Conservation (phyloP, 768 basidiomycete genomes). For the Leccinum rimulosum region DNA sequence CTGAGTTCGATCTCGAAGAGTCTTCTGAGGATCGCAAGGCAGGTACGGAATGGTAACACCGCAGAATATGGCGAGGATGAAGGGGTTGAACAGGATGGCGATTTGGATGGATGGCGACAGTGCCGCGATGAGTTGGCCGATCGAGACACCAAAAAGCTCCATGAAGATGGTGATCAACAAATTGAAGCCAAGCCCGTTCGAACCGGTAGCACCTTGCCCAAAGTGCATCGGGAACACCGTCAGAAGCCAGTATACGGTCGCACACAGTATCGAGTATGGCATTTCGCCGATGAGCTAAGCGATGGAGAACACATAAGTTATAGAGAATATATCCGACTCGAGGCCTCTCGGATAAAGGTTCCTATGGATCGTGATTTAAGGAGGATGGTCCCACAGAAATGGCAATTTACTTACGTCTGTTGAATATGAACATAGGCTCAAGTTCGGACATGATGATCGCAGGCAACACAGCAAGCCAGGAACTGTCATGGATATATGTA, state of each 20-base stretch:
- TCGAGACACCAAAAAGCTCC: slow-evolving; percentile 68
- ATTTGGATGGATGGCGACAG: slow-evolving; percentile 75
- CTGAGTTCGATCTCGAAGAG: too few species aligned
- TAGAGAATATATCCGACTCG: slow-evolving; percentile 82
- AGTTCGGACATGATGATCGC: slow-evolving; percentile 69
- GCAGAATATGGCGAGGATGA: slow-evolving; percentile 73
- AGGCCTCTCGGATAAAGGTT: slow-evolving; percentile 56
- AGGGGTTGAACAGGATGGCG: slow-evolving; percentile 79
- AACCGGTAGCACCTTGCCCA: slow-evolving; percentile 60
- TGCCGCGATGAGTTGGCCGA: slow-evolving; percentile 74
- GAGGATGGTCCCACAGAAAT: slow-evolving; percentile 7
- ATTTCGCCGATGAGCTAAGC: slow-evolving; percentile 80
- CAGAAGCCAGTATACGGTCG: slow-evolving; percentile 69
- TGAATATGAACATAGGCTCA: slow-evolving; percentile 79
- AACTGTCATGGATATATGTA: slow-evolving; percentile 34
- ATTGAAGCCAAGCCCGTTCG: slow-evolving; percentile 68
- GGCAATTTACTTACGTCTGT: slow-evolving; percentile 44
- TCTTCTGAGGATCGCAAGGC: too few species aligned
- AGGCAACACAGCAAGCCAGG: slow-evolving; percentile 66
- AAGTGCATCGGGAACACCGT: slow-evolving; percentile 73
- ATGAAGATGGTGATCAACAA: slow-evolving; percentile 68
- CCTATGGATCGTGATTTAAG: slow-evolving; percentile 20
- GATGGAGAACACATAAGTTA: slow-evolving; percentile 69
- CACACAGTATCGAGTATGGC: slow-evolving; percentile 72
- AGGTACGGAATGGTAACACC: slow-evolving; percentile 75